Base-by-base conservation (phyloP, 108 stramenopile species). In the Aurantiochytrium sp. region DNA sequence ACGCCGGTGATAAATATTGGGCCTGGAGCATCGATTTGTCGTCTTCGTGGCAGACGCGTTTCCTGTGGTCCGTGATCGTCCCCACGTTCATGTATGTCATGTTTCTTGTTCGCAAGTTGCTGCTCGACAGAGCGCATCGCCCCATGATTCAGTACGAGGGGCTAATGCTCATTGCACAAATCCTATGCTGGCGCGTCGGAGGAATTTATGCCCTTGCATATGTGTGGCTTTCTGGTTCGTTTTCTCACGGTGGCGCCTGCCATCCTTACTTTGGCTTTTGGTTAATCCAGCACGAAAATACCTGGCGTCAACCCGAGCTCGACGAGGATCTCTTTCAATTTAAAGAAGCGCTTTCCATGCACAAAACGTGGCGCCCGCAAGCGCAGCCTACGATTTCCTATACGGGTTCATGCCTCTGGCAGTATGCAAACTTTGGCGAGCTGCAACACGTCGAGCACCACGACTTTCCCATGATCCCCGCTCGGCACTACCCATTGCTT, bases 401-500 rank as follows among this genome's bases (percentile, higher is more conserved):
- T 23, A 83, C 49, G 49, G 76, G 76, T 23, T 83, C 76, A 0
- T 12, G 76, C 51, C 12, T 83, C 16, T 83, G 76, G 76, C 76
- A 83, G 45, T 47, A 53, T 23, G 49, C 51, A 12, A 83, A 83
- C 23, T 83, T 83, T 83, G 76, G 76, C 45, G 76, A 83, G 28
- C 76, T 83, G 76, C 51, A 53, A 45, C 76, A 83, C 28, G 76
- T 83, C 5, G 98, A 98, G 90, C 98, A 98, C 90, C 98, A 98
- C 88, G 98, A 98, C 90, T 97, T 98, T 89, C 96, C 97, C 58
- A 92, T 93, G 29, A 90, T 98, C 12, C 92, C 96, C 10, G 95
- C 97, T 5, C 91, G 91, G 60, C 93, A 92, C n/a, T 92, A 97
- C 55, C 97, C 96, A 0, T 72, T 94, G 87, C 94, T 98, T 21